These are phyloP conservation scores for Pythium diclinum DNA, from an alignment of 352 stramenopile genomes.

Conservation along the genomic window DNA sequence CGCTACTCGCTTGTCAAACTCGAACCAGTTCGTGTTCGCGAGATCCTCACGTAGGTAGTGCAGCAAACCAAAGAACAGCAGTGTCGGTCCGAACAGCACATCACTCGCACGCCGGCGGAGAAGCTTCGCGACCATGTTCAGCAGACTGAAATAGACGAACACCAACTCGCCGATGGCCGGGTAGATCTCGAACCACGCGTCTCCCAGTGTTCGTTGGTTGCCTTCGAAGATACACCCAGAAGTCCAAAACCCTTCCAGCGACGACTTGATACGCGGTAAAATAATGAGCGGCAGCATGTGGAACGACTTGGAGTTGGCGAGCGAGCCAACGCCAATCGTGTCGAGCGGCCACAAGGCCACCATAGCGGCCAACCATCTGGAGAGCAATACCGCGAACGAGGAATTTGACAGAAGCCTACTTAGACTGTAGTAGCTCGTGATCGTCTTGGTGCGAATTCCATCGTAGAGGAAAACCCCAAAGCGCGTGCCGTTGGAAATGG, in stretches of 20 bases:
- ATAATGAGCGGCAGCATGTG: slow-evolving; percentile 14
- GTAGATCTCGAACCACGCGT: slow-evolving; percentile 28
- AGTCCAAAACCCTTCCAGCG: slow-evolving; percentile 13
- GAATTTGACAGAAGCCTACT: slow-evolving; percentile 31
- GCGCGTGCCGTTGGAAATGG: slow-evolving; percentile 26
- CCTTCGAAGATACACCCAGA: slow-evolving; percentile 35
- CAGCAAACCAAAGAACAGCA: slow-evolving; percentile 28
- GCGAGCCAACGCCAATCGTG: slow-evolving; percentile 18
- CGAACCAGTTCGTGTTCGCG: too few relatives aligned
- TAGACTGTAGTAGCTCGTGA: slow-evolving; percentile 30
- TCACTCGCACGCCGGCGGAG: slow-evolving; percentile 29
- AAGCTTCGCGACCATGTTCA: slow-evolving; percentile 29
- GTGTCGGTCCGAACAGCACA: slow-evolving; percentile 31
- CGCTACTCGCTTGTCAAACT: too few relatives aligned
- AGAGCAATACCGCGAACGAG: slow-evolving; percentile 27
- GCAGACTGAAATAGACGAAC: slow-evolving; percentile 31
- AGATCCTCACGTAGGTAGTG: too few relatives aligned
- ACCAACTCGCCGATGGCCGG: slow-evolving; percentile 28
- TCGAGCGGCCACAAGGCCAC: background rate
- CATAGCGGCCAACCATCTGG: slow-evolving; percentile 26
- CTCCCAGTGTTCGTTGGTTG: slow-evolving; percentile 21
- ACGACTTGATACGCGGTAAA: too few relatives aligned
- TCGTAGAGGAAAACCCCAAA: slow-evolving; percentile 33
- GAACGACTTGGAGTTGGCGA: slow-evolving; percentile 22
- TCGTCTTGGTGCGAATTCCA: background rate